Conservation (phyloP, 2,329 filamentous ascomycete species). For the Alternaria dauci region DNA sequence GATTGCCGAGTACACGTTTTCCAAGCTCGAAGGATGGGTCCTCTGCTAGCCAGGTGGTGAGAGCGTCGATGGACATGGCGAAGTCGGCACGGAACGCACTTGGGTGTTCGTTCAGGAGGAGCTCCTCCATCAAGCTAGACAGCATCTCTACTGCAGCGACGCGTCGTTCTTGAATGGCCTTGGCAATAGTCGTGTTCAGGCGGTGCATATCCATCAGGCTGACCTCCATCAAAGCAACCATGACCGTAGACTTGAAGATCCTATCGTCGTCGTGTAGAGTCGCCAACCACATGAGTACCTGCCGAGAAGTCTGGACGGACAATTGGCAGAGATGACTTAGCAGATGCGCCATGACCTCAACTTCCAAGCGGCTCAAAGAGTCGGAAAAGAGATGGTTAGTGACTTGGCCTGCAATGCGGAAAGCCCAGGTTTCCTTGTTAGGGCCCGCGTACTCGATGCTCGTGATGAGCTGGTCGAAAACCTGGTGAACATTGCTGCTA, state of each 20-base stretch:
- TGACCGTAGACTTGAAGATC: slow-evolving; percentile 69
- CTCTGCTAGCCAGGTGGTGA: slow-evolving; percentile 81
- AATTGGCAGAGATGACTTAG: slow-evolving; percentile 69
- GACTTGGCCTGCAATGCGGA: slow-evolving; percentile 64
- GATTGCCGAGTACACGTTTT: slow-evolving; percentile 73
- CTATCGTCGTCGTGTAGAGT: slow-evolving; percentile 64
- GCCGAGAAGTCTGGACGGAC: slow-evolving; percentile 65
- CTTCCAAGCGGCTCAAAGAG: slow-evolving; percentile 63
- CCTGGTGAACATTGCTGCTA: slow-evolving; percentile 63
- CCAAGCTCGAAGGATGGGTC: slow-evolving; percentile 72
- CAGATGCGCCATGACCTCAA: slow-evolving; percentile 69
- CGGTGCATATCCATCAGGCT: slow-evolving; percentile 68
- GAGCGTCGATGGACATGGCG: slow-evolving; percentile 78
- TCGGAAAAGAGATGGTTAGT: slow-evolving; percentile 66
- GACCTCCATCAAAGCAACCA: slow-evolving; percentile 66
- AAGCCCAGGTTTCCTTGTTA: slow-evolving; percentile 65
- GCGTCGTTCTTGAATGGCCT: slow-evolving; percentile 75
- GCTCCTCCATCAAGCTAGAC: slow-evolving; percentile 78
- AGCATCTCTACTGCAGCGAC: slow-evolving; percentile 79
- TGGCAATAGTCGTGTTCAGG: slow-evolving; percentile 71
- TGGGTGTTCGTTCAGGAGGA: slow-evolving; percentile 79
- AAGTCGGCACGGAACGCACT: slow-evolving; percentile 86
- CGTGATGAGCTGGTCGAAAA: slow-evolving; percentile 65
- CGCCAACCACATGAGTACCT: slow-evolving; percentile 61
- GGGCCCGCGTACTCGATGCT: slow-evolving; percentile 61